Base-by-base conservation (phyloP, 257 asterid genomes). In the Pogostemon cablin region DNA sequence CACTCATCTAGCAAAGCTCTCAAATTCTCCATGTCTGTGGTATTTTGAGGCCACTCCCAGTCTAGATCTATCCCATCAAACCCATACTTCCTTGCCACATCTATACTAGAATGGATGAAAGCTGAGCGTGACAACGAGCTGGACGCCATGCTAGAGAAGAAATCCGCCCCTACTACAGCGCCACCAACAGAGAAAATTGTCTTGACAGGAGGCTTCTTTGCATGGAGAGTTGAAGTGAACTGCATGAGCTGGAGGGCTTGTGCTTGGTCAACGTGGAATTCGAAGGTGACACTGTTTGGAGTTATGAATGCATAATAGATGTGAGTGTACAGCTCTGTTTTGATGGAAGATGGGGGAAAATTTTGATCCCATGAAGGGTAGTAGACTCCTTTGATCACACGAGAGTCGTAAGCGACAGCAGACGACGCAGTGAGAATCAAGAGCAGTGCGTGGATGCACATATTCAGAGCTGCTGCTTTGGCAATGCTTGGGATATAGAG, bases 61-160 rank as follows among this genome's bases (percentile, higher is more conserved):
- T 93, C 97, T 4, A 93, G 79, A 72, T 93, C 98, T 10, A 88
- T 60, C 41, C 98, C 98, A 6, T 90, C 88, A 35, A 90, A 92
- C 41, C 83, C 84, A 41, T 63, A 87, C 15, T 74, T 78, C 34
- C 97, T 67, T 0, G 97, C 98, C 1, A 83, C 87, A 7, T 82
- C 72, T n/a, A 92, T 85, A 85, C 82, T 88, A 0, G 96, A 86
- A 2, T 39, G 67, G 52, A 92, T 82, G 82, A 92, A 92, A 4
- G 34, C 68, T 47, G 68, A 57, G 4, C 93, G 83, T 0, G 80
- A 48, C 37, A 77, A 9, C 2, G 81, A 4, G 47, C 11, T 34
- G 2, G 92, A 76, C 0, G 86, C 95, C 87, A 92, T 73, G 20
- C 84, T 70, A 0, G 91, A 78, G 69, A 88, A 88, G 12, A 79